Evolutionary conservation across 2,329 filamentous ascomycete species (phyloP), one percentile per base, ranked within the genome.

Genomic region (Claviceps paspali): DNA sequence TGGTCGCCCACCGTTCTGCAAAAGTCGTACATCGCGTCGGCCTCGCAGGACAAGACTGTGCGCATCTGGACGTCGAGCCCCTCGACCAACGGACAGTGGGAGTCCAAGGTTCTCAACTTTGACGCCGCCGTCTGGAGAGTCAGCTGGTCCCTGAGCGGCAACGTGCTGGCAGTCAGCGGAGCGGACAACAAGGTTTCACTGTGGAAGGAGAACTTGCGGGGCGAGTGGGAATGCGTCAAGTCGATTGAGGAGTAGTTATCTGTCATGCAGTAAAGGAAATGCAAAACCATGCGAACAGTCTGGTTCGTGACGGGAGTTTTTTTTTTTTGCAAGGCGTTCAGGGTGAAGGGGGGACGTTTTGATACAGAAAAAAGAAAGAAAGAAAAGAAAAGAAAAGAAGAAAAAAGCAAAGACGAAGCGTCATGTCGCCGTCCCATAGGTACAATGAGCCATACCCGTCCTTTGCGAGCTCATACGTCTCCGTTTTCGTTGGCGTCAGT

Each of bases 171-270:
- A 8, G 85, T 95, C 44, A 91, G 82, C 54, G 85, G 85, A 28
- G 84, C 82, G 19, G 88, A 98, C 62, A 98, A 98, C 68, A 87
- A 92, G 64, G 87, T 98, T 39, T 92, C 81, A 38, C 62, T 98
- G 58, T 98, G 88, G 88, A 98, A 96, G 72, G 91, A 98, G 72
- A 93, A 93, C 57, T 66, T 98, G 49, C 82, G 82, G 56, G 91
- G 91, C 38, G 84, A 93, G 55, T 98, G 91, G 91, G 87, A 96
- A 62, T 84, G 82, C 52, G 84, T 96, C 47, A 95, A 94, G 73
- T 86, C 84, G 41, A 87, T 98, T 56, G 88, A 94, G 59, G 85
- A 93, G 64, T 93, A 68, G 52, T 3, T 17, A n/a, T n/a, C n/a
- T n/a, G n/a, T n/a, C n/a, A n/a, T n/a, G n/a, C n/a, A n/a, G n/a